Conservation (phyloP, 139 green algal species). For the Mesotaenium endlicherianum region DNA sequence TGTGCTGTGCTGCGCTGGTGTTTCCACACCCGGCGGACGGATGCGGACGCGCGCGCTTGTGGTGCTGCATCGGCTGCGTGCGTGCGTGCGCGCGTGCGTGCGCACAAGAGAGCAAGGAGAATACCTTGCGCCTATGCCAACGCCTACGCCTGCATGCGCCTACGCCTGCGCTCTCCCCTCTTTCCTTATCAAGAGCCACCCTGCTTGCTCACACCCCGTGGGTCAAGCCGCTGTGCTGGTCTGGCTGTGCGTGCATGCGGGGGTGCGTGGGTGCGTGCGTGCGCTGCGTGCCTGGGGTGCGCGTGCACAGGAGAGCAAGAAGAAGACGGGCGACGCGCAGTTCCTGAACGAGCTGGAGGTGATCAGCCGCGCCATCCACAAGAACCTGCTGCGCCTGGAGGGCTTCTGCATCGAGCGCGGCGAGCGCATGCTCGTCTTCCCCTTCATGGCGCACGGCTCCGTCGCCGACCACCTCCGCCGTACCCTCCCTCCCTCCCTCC, state of each 20-base stretch:
- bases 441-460: constrained; percentile 39
- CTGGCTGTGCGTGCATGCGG: background rate
- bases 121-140: too few species aligned
- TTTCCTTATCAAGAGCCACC: background rate
- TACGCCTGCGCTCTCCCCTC: background rate
- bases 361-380: constrained; percentile 15
- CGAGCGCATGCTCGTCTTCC: constrained; percentile 23
- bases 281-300: background rate
- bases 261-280: background rate
- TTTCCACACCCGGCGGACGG: too few species aligned
- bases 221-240: background rate
- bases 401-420: constrained; percentile 34
- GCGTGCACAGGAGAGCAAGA: background rate
- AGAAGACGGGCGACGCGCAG: background rate
- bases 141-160: background rate
- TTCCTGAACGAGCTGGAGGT: constrained; percentile 11
- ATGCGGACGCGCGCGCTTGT: too few species aligned
- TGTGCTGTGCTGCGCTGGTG: too few species aligned
- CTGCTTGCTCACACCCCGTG: background rate
- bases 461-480: background rate
- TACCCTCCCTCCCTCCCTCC: background rate
- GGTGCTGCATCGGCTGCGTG: too few species aligned
- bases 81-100: too few species aligned
- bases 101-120: too few species aligned
- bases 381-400: constrained; percentile 8